Conservation (phyloP, 371 early-diverging fungal genomes). For the Lichtheimia corymbifera region DNA sequence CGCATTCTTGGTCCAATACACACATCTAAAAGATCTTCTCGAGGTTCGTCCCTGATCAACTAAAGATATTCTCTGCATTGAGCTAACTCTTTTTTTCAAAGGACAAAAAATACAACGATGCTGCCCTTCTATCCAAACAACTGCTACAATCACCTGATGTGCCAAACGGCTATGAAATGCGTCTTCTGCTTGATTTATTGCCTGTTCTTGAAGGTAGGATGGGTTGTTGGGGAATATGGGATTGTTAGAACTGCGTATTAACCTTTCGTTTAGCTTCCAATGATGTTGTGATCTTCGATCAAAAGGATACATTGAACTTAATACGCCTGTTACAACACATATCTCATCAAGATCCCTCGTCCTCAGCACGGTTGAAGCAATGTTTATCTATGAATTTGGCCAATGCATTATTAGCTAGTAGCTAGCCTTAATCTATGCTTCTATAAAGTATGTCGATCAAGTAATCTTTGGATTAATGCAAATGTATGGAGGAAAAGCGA, state of each 20-base stretch:
- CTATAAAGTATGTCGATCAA: no score
- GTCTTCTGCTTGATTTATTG: conserved; percentile 16
- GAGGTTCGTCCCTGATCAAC: conserved; percentile 6
- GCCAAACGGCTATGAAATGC: conserved; percentile 17
- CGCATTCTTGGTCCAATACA: conserved; percentile 19
- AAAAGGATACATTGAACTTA: conserved; percentile 15
- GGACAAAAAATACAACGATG: conserved; percentile 3
- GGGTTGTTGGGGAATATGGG: not conserved
- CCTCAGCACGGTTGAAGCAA: conserved; percentile 3
- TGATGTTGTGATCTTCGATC: conserved; percentile 9
- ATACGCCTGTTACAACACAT: conserved; percentile 14
- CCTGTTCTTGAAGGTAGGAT: conserved; percentile 14
- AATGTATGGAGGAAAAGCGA: no score
- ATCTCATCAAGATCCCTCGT: not conserved
- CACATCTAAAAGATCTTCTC: conserved; percentile 14
- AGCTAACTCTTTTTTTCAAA: not conserved
- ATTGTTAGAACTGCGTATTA: not conserved
- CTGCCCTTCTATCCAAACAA: conserved; percentile 8
- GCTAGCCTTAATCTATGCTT: not conserved
- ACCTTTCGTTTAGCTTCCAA: not conserved
- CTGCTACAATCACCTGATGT: conserved; percentile 10
- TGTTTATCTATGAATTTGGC: conserved; percentile 16
- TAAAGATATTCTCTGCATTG: not conserved
- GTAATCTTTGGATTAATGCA: no score
- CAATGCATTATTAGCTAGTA: conserved; percentile 7